phyloP scores from a whole-genome alignment of 331 rosid species.

The Erythrophleum ivorense region DNA sequence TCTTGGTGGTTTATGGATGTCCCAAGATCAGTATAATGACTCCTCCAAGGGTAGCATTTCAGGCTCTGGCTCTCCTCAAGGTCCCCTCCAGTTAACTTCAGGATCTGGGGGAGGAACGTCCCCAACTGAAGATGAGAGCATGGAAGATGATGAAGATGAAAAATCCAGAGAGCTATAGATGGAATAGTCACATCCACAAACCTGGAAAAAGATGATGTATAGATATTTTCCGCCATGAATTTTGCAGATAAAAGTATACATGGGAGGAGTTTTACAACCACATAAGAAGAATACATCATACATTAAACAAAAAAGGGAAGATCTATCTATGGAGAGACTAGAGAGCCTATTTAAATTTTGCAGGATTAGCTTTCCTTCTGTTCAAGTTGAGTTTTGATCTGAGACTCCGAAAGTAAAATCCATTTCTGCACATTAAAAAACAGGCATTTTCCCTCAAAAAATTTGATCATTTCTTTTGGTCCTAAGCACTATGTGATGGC shows the following conservation, averaged over 20 bases:
- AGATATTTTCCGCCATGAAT: constrained; percentile 76
- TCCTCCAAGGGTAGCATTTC: constrained; percentile 81
- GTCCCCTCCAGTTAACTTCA: constrained; percentile 82
- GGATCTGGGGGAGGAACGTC: constrained; percentile 65
- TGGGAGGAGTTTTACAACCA: constrained; percentile 62
- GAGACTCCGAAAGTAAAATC: constrained; percentile 43
- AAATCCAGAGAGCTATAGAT: constrained; percentile 78
- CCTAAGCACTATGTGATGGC: constrained; percentile 12
- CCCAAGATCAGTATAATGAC: constrained; percentile 72
- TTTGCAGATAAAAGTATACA: constrained; percentile 77
- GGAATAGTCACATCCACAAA: constrained; percentile 64
- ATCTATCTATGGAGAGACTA: constrained; percentile 39
- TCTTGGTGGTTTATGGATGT: constrained; percentile 80
- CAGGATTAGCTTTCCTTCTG: constrained; percentile 62
- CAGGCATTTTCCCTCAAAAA: constrained; percentile 30
- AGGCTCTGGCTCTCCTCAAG: constrained; percentile 92
- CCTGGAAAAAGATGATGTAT: constrained; percentile 70
- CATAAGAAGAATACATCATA: constrained; percentile 54
- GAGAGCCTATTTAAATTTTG: constrained; percentile 61
- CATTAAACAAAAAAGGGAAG: constrained; percentile 16
- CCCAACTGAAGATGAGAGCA: constrained; percentile 61
- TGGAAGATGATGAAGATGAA: constrained; percentile 82
- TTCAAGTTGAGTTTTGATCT: constrained; percentile 55
- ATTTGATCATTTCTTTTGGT: constrained; percentile 49
- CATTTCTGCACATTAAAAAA: constrained; percentile 40